phyloP scores from a whole-genome alignment of 1,139 yeast genomes.

The Candida sanyaensis region DNA sequence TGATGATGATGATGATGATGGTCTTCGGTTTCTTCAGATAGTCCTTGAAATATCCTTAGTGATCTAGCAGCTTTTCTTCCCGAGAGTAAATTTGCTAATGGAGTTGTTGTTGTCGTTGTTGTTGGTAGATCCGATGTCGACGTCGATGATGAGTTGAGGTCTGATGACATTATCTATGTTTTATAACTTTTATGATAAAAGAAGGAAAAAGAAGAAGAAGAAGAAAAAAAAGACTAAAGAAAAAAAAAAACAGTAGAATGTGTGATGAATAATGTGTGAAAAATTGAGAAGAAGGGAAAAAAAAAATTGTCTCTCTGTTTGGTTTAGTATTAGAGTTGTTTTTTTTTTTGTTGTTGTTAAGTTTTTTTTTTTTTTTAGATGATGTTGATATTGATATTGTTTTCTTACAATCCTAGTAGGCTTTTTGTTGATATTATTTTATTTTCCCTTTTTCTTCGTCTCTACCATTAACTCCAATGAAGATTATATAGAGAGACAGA shows the following conservation, averaged over 20 bases:
- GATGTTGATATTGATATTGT: no score
- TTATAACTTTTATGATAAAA: no score
- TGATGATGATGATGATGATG: background rate
- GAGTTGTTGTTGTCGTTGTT: background rate
- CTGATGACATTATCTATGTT: background rate
- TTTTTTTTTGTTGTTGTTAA: no score
- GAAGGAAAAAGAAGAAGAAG: background rate
- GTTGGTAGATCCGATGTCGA: background rate
- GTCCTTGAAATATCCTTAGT: constrained; percentile 34
- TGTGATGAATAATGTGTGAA: background rate
- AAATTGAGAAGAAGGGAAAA: background rate
- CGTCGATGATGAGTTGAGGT: background rate
- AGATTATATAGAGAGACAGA: no score
- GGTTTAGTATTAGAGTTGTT: no score
- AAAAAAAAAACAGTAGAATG: background rate
- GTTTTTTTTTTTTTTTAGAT: no score
- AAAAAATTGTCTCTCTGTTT: background rate
- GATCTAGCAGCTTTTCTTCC: constrained; percentile 46
- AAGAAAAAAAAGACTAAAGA: background rate
- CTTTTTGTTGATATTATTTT: no score
- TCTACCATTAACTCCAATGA: no score
- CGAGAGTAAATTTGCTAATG: constrained; percentile 8
- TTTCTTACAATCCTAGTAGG: no score
- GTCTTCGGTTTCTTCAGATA: constrained; percentile 10
- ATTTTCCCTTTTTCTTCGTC: no score